Base-by-base conservation (phyloP, 352 stramenopile genomes). In the Globisporangium heterothallicum region DNA sequence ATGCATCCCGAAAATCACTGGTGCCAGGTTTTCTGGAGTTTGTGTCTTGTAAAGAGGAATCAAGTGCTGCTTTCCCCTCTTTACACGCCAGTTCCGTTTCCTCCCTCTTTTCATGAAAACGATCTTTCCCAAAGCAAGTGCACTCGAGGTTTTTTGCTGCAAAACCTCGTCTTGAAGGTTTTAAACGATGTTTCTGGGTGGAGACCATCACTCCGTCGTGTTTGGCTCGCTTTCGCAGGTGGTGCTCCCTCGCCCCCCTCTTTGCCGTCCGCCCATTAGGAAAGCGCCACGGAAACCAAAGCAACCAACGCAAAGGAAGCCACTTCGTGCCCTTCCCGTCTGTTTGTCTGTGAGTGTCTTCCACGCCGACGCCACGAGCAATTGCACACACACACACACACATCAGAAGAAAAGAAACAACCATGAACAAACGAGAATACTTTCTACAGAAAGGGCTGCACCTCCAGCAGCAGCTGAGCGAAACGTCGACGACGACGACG, bases 341-440 rank as follows among this genome's bases (percentile, higher is more conserved):
- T n/a, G n/a, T 38, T 16, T 4, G 32, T 38, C 32, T 38, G 32
- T 38, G 32, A 38, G 32, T 38, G 32, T 25, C 29, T 52, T 21
- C 30, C 32, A n/a, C 6, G 19, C 22, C 21, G 12, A 4, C 26
- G 46, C 52, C 38, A 26, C 34, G 29, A 27, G 34, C 43, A 53
- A 34, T 32, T 34, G 49, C 50, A 48, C 44, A 42, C 43, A 26
- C 59, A 50, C 34, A 27, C 48, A 64, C 18, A 53, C 21, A 49
- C 45, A 51, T n/a, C n/a, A 29, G 49, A 35, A 70, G 64, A 68
- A 59, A 80, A 49, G 77, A 56, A 70, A 68, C 59, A 77, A 68
- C 66, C 61, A 94, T 93, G 83, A 78, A 61, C 71, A 91, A 89
- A 69, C 81, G 73, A 66, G 83, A 90, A 49, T 92, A 94, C 58